Base-by-base conservation (phyloP, 2,329 filamentous ascomycete species). In the Salinomyces thailandicus region DNA sequence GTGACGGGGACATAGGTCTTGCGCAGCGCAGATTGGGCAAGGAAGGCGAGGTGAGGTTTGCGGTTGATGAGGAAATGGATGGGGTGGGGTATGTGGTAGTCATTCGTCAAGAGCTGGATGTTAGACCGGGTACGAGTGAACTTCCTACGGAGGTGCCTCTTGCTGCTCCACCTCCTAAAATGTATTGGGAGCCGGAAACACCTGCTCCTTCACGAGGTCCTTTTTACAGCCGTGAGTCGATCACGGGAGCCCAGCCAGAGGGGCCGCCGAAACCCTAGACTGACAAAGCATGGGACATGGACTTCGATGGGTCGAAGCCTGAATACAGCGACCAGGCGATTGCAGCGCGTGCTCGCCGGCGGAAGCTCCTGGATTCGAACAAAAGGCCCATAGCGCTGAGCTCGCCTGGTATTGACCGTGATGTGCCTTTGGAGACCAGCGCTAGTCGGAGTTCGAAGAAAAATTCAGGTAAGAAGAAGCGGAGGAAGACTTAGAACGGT, bases 31-130 rank as follows among this genome's bases (percentile, higher is more conserved):
- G 30, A 12, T 16, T n/a, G 11, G 30, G 13, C 30, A 32, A 11
- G 14, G 16, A 32, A 9, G 30, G 30, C 7, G 30, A 32, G 30
- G 30, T 32, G 30, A 32, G 30, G 17, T 32, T n/a, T 14, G 30
- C 30, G 9, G 14, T 32, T 11, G 30, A 32, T 19, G 30, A 32
- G 13, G 30, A 32, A 15, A 32, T 17, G 14, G 30, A 32, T 18
- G 30, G 30, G 9, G 14, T 17, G 2, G 30, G 15, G 17, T 32
- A 12, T 18, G 11, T 16, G 17, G 16, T 19, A 6, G 13, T 32
- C 14, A 6, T 18, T 11, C 14, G 17, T 11, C 15, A 16, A 9
- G 4, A 30, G 15, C 12, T 30, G 28, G 28, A 30, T 15, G 28
- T 30, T 30, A 11, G 9, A 14, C 28, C 28, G 22, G 9, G n/a